phyloP scores from a whole-genome alignment of 2,329 filamentous ascomycete genomes.

The Xylariaceae sp. region DNA sequence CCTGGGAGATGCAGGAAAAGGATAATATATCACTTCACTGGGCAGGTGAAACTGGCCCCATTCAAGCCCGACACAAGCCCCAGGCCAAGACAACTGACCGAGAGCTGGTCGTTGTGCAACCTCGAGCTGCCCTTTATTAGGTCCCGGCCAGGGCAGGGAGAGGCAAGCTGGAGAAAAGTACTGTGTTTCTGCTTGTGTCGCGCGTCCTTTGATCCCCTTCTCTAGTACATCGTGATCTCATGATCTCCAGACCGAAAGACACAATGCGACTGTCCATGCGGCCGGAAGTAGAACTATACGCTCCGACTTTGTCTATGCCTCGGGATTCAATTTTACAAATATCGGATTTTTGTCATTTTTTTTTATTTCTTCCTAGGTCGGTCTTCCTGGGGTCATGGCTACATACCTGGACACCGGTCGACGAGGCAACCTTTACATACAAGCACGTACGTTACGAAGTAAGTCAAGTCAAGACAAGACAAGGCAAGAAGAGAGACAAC shows the following conservation, averaged over 20 bases:
- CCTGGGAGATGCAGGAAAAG: background rate
- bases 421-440: background rate
- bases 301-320: background rate
- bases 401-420: background rate
- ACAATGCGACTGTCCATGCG: background rate
- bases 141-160: too few species aligned
- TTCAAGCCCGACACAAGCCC: background rate
- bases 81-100: background rate
- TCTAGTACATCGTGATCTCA: background rate
- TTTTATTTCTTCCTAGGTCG: background rate
- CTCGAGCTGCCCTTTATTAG: background rate
- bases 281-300: background rate
- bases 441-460: background rate
- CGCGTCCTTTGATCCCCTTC: background rate
- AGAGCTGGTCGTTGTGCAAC: background rate
- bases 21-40: background rate
- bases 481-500: too few species aligned
- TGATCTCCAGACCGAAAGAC: background rate
- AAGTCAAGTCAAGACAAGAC: too few species aligned
- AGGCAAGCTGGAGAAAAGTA: too few species aligned
- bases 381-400: background rate
- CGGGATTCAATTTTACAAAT: background rate
- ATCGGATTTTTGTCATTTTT: background rate
- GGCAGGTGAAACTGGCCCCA: background rate
- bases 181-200: background rate